phyloP scores from a whole-genome alignment of 83 land plant species.

The Diphasiastrum complanatum region DNA sequence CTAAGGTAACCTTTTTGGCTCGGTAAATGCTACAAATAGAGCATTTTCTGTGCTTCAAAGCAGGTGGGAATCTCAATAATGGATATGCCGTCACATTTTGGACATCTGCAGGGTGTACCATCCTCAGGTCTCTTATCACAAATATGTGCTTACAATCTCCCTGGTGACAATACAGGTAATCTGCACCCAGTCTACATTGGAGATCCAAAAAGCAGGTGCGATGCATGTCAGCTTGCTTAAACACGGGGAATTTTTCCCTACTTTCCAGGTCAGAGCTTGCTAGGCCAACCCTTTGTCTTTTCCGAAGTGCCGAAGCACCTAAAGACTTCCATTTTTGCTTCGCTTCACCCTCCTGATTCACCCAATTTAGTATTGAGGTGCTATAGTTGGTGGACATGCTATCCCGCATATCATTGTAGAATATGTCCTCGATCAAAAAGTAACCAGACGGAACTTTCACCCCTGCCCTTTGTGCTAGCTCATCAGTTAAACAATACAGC shows the following conservation, averaged over 20 bases:
- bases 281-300: slow-evolving; percentile 41
- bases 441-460: slow-evolving; percentile 71
- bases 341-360: slow-evolving; percentile 51
- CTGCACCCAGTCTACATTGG: slow-evolving; percentile 61
- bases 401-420: slow-evolving; percentile 77
- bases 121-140: slow-evolving; percentile 77
- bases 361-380: slow-evolving; percentile 66
- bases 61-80: slow-evolving; percentile 18
- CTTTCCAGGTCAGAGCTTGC: slow-evolving; percentile 22
- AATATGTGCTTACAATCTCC: slow-evolving; percentile 86
- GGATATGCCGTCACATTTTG: slow-evolving; percentile 23
- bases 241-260: slow-evolving; percentile 37
- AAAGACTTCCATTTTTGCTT: slow-evolving; percentile 55
- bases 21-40: slow-evolving; percentile 28
- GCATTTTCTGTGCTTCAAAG: slow-evolving; percentile 29
- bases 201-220: slow-evolving; percentile 55
- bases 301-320: slow-evolving; percentile 28
- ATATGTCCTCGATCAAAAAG: slow-evolving; percentile 81
- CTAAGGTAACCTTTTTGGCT: slow-evolving; percentile 30
- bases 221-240: slow-evolving; percentile 53
- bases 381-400: slow-evolving; percentile 65
- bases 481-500: slow-evolving; percentile 70
- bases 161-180: slow-evolving; percentile 93
- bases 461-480: slow-evolving; percentile 59
- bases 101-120: slow-evolving; percentile 70